Percentiles rank a stretch among this genome's conserved stretches.
phyloP scores from a whole-genome alignment of 495 filamentous ascomycete species.

The Penicillium taxi region DNA sequence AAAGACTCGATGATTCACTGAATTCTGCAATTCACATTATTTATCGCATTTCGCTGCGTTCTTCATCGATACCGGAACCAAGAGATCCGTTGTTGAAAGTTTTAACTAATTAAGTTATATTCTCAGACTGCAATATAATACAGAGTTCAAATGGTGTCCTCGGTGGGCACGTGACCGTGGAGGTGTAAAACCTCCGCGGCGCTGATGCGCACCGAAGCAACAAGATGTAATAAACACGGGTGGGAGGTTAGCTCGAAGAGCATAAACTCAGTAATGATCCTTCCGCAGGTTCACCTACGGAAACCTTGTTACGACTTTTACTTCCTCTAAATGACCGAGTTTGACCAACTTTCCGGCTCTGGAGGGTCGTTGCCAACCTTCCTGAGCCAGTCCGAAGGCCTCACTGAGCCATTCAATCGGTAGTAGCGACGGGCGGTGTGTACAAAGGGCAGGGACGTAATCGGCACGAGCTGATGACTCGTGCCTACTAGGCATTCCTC shows the following conservation, averaged over 20 bases:
- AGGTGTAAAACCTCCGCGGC: conserved; percentile 14
- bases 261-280: conserved; percentile 52
- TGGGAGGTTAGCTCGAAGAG: conserved; percentile 21
- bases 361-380: conserved; percentile 56
- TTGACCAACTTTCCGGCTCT: conserved; percentile 63
- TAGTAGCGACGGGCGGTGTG: conserved; percentile 69
- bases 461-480: conserved; percentile 62
- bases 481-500: conserved; percentile 48
- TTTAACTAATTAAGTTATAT: conserved; percentile 31
- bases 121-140: conserved; percentile 27
- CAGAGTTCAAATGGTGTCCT: conserved; percentile 23
- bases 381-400: conserved; percentile 50
- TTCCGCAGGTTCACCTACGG: conserved; percentile 64
- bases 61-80: conserved; percentile 67
- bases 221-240: conserved; percentile 25
- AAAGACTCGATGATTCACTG: conserved; percentile 67
- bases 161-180: conserved; percentile 20
- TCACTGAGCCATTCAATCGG: conserved; percentile 70
- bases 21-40: conserved; percentile 65
- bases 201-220: conserved; percentile 34
- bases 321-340: conserved; percentile 70
- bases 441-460: conserved; percentile 50
- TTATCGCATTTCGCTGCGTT: conserved; percentile 64
- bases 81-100: conserved; percentile 67
- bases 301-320: conserved; percentile 68